Percentiles rank a stretch among this genome's conserved stretches.
These are phyloP conservation scores for Gillenia trifoliata DNA, from an alignment of 306 rosid species.

Conservation along the genomic window DNA sequence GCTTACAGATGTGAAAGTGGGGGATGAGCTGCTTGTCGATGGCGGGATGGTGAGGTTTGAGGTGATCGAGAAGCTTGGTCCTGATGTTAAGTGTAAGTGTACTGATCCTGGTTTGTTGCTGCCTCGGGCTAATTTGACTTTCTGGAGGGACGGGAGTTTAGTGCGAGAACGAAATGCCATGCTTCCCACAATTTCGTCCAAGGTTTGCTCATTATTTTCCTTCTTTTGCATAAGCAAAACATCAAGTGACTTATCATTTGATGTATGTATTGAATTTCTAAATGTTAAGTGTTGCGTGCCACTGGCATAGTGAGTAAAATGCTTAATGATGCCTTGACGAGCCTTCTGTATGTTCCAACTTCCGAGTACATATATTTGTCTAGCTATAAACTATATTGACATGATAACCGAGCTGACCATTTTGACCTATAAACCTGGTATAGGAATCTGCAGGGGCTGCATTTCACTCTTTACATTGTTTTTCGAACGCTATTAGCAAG, in stretches of 20 bases:
- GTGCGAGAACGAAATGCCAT: conserved; percentile 90
- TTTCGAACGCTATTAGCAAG: neutral
- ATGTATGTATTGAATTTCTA: neutral
- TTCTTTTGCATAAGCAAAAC: neutral
- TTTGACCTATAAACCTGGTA: neutral
- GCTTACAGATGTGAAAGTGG: conserved; percentile 69
- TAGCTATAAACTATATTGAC: neutral
- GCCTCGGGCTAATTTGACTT: conserved; percentile 96
- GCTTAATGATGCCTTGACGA: neutral
- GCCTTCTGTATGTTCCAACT: neutral
- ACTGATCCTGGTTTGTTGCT: conserved; percentile 95
- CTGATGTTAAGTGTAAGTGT: conserved; percentile 90
- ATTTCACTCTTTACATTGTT: neutral
- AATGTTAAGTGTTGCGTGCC: neutral
- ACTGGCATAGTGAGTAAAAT: neutral
- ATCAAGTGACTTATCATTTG: neutral
- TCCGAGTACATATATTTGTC: neutral
- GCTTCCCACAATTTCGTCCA: conserved; percentile 97
- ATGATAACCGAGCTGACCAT: neutral
- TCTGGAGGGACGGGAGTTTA: conserved; percentile 95
- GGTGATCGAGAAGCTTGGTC: conserved; percentile 91
- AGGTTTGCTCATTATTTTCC: conserved; percentile 41
- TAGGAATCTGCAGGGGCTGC: neutral
- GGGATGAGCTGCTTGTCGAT: conserved; percentile 95
- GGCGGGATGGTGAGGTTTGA: conserved; percentile 99